These are phyloP conservation scores for Cerioporus squamosus DNA, from an alignment of 1,284 basidiomycete genomes.

Conservation along the genomic window DNA sequence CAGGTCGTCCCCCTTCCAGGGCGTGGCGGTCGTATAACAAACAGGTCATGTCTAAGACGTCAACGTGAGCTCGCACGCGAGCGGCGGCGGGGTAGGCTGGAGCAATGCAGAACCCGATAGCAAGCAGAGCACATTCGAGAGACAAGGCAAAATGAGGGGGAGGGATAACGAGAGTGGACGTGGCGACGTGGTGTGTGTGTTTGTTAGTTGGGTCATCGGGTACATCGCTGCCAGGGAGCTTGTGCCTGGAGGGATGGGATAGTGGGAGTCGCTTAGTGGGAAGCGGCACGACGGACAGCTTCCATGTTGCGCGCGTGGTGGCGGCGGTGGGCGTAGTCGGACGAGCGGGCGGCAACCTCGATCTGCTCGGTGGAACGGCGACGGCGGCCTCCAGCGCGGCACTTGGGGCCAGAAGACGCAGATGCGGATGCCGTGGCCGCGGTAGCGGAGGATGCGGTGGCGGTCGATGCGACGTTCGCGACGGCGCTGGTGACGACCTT, in stretches of 20 bases:
- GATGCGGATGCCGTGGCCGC: constrained; percentile 5
- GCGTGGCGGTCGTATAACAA: constrained; percentile 17
- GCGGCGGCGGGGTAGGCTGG: background rate
- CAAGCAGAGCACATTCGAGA: constrained; percentile 7
- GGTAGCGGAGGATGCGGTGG: constrained; percentile 1
- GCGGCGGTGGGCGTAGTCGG: constrained; percentile 15
- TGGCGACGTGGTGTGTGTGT: constrained; percentile 6
- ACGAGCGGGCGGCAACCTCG: background rate
- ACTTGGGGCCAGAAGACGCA: background rate
- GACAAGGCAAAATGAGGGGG: constrained; percentile 6
- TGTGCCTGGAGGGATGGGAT: background rate
- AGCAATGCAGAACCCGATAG: constrained; percentile 4
- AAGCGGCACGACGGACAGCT: constrained; percentile 12
- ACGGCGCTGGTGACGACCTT: constrained; percentile 1
- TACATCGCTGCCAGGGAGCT: background rate
- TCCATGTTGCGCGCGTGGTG: constrained; percentile 24
- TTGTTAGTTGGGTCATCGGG: background rate
- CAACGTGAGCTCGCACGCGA: constrained; percentile 11
- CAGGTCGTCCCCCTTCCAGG: constrained; percentile 16
- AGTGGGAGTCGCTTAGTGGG: constrained; percentile 6
- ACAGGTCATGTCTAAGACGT: constrained; percentile 12
- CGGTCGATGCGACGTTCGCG: background rate
- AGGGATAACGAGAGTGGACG: constrained; percentile 8
- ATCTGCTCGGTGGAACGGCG: constrained; percentile 10
- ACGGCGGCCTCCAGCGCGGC: constrained; percentile 10